phyloP scores from a whole-genome alignment of 1,284 basidiomycete genomes.

The Sporisorium exsertum region DNA sequence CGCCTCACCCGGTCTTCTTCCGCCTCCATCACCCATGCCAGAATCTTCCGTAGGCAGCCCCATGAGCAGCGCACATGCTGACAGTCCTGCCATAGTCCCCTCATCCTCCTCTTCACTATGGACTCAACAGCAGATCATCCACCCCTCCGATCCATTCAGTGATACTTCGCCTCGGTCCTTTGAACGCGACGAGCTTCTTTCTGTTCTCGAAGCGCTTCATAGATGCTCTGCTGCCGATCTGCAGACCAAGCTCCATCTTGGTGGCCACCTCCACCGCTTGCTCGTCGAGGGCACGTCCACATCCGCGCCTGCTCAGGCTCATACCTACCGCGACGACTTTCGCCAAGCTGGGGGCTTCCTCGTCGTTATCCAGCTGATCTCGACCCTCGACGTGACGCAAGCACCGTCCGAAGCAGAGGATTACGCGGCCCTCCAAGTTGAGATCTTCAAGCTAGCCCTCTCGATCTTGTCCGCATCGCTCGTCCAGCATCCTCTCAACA shows the following conservation, averaged over 20 bases:
- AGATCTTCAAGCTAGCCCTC: constrained; percentile 57
- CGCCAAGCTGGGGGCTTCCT: constrained; percentile 60
- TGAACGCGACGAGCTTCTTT: constrained; percentile 42
- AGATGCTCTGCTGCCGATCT: constrained; percentile 35
- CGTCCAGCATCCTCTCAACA: constrained; percentile 48
- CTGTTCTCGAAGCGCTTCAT: constrained; percentile 44
- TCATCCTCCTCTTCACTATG: constrained; percentile 16
- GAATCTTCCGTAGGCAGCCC: constrained; percentile 36
- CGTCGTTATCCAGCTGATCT: constrained; percentile 59
- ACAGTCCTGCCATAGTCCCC: constrained; percentile 20
- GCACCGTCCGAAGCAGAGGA: neutral
- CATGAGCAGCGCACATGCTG: constrained; percentile 28
- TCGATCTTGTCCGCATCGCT: constrained; percentile 58
- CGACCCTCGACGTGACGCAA: constrained; percentile 35
- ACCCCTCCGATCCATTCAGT: constrained; percentile 14
- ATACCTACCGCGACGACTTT: constrained; percentile 50
- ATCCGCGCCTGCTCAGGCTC: constrained; percentile 15
- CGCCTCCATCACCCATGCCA: constrained; percentile 22
- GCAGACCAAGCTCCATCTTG: constrained; percentile 50
- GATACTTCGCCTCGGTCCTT: constrained; percentile 12
- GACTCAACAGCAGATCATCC: neutral
- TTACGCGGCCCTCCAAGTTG: constrained; percentile 30
- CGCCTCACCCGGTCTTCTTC: constrained; percentile 11
- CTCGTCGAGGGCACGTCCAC: constrained; percentile 36
- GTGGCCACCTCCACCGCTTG: constrained; percentile 52